Percentiles rank a stretch among this genome's conserved stretches.
Conservation (phyloP, 2,329 filamentous ascomycete species). For the Metarhizium rileyi region DNA sequence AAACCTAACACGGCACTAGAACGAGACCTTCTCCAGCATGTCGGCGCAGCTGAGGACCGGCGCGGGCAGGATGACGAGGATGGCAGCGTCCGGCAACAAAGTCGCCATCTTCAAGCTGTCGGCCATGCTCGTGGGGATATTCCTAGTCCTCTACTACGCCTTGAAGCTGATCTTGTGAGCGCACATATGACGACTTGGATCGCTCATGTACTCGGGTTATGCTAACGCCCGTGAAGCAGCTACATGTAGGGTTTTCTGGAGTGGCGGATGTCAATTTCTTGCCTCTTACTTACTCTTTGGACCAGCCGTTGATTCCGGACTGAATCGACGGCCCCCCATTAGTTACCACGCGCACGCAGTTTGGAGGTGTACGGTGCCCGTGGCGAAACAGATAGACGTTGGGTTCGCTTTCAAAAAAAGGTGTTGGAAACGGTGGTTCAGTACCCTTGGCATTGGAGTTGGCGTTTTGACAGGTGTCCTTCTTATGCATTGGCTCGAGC, state of each 20-base stretch:
- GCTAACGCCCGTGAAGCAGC: not conserved
- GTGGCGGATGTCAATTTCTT: not conserved
- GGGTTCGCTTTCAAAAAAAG: not conserved
- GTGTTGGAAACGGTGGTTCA: not conserved
- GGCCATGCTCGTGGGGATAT: conserved; percentile 64
- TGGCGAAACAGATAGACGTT: not conserved
- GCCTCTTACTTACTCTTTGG: not conserved
- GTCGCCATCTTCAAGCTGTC: conserved; percentile 84
- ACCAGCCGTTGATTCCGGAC: not conserved
- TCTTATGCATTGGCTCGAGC: not conserved
- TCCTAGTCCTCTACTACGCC: conserved; percentile 69
- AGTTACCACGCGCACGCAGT: too few species aligned
- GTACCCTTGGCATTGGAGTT: conserved; percentile 12
- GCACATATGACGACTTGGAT: not conserved
- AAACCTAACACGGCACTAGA: conserved; percentile 34
- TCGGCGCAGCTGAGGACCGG: conserved; percentile 73
- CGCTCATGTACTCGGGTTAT: not conserved
- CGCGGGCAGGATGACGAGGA: conserved; percentile 70
- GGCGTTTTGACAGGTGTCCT: not conserved
- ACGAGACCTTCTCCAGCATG: conserved; percentile 87
- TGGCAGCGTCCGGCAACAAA: conserved; percentile 86
- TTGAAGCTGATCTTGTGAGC: conserved; percentile 51
- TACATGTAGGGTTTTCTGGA: not conserved
- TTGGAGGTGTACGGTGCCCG: not conserved
- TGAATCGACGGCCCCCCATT: not conserved